Evolutionary conservation across 495 filamentous ascomycete genomes (phyloP), one percentile per base, ranked within the genome.

Genomic region (Tetracladium setigerum): DNA sequence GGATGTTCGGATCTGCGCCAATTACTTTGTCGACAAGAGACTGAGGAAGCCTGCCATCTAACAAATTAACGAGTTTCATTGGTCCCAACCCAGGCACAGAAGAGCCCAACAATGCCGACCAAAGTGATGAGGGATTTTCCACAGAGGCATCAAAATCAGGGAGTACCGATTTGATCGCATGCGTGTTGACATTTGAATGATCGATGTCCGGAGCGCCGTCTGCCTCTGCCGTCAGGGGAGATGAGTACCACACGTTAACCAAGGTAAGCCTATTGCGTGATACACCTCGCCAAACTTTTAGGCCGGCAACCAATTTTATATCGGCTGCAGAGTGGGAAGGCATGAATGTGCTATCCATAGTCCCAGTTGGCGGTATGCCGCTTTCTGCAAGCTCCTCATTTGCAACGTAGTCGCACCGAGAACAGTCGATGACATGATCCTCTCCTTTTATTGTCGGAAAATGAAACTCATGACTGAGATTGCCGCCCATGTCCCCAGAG

Each of bases 401-500:
- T 39, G 86, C 82, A 16, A 83, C 74, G 56, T 88, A 89, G 32
- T 73, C 69, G 62, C 92, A 98, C 31, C 58, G 61, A 12, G 65
- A 69, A 60, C 92, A 98, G 51, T 69, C 83, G 49, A 94, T 71
- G 15, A 98, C 70, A 1, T 76, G 81, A 57, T 98, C 92, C 64
- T 97, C 94, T 4, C 92, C 92, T 40, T 83, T 81, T 8, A 71
- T 52, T n/a, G 82, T 84, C 16, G 82, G 70, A 42, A 95, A 83
- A 58, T 95, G 90, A 60, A 90, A 97, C 57, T 98, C 92, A 64
- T 98, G 92, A 56, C 89, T 96, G 12, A 95, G 62, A 46, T 79
- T 82, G 8, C 92, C 92, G 22, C 92, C 92, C 76, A 98, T 98
- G 42, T 85, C 85, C n/a, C 92, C 92, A 1, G 91, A 95, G 62